Evolutionary conservation across 768 basidiomycete species (phyloP).

Genomic region (Boletus coccyginus): DNA sequence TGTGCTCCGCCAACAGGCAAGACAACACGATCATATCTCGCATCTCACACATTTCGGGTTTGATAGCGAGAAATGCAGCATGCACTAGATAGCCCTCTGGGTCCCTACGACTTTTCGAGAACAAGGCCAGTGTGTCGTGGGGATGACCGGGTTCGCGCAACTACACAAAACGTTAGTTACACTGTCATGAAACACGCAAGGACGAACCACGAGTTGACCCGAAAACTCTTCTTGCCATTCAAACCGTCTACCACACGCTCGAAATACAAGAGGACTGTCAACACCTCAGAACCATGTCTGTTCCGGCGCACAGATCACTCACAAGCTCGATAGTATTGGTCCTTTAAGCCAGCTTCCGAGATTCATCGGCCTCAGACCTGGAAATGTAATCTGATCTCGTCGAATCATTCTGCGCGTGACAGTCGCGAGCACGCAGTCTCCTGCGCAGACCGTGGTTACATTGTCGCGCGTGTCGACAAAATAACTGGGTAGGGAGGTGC

Average conservation of each 20-base stretch:
- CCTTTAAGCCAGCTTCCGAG: constrained; percentile 15
- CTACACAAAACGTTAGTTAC: neutral
- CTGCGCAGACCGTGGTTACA: constrained; percentile 7
- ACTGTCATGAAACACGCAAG: neutral
- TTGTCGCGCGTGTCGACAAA: constrained; percentile 2
- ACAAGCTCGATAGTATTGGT: constrained; percentile 5
- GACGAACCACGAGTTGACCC: constrained; percentile 16
- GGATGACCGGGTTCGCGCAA: constrained; percentile 8
- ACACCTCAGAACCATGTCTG: neutral
- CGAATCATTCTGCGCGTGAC: constrained; percentile 8
- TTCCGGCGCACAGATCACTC: neutral
- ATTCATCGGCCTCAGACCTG: constrained; percentile 1
- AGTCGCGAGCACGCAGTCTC: constrained; percentile 6
- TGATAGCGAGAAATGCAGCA: constrained; percentile 13
- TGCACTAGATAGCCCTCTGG: neutral
- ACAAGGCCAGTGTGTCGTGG: constrained; percentile 6
- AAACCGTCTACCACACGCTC: constrained; percentile 4
- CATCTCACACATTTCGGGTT: constrained; percentile 8
- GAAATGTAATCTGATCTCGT: constrained; percentile 15
- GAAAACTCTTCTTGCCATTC: constrained; percentile 7
- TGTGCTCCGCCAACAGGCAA: constrained; percentile 18
- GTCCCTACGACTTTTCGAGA: constrained; percentile 2
- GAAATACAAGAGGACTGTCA: constrained; percentile 13
- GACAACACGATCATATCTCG: constrained; percentile 19
- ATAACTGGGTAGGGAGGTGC: constrained; percentile 6